Conservation (phyloP, 352 stramenopile genomes). For the Phytophthora tentaculata region DNA sequence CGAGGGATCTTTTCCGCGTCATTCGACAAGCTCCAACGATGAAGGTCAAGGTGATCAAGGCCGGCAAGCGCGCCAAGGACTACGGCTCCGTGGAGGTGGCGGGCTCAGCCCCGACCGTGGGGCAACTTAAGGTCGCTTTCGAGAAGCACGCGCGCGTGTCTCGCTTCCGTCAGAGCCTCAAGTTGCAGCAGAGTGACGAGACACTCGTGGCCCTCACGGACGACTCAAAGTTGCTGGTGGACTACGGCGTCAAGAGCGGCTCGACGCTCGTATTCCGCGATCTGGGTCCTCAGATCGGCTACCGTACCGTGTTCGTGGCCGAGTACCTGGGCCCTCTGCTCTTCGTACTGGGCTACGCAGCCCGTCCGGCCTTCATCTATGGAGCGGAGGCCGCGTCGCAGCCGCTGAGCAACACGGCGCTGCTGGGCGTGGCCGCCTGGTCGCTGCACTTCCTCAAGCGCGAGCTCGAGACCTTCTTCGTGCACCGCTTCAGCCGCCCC, state of each 20-base stretch:
- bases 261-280: slow-evolving; percentile 78
- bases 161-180: slow-evolving; percentile 69
- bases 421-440: slow-evolving; percentile 70
- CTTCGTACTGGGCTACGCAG: slow-evolving; percentile 83
- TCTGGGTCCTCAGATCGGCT: slow-evolving; percentile 87
- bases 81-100: slow-evolving; percentile 51
- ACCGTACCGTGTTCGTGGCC: slow-evolving; percentile 87
- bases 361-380: slow-evolving; percentile 78
- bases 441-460: slow-evolving; percentile 88
- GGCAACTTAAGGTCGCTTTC: slow-evolving; percentile 64
- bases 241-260: slow-evolving; percentile 61
- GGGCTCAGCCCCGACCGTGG: slow-evolving; percentile 47
- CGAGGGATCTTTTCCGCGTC: slow-evolving; percentile 10
- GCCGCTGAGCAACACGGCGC: slow-evolving; percentile 51
- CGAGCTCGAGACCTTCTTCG: slow-evolving; percentile 89
- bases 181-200: slow-evolving; percentile 41
- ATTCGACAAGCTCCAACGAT: slow-evolving; percentile 37
- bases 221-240: slow-evolving; percentile 59
- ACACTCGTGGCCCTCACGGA: slow-evolving; percentile 51
- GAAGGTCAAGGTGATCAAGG: slow-evolving; percentile 70
- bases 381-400: slow-evolving; percentile 46
- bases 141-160: slow-evolving; percentile 55
- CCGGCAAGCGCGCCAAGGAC: slow-evolving; percentile 60
- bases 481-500: slow-evolving; percentile 87
- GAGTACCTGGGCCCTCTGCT: slow-evolving; percentile 89